These are phyloP conservation scores for Hypholoma sublateritium DNA, from an alignment of 768 basidiomycete species.

Conservation along the genomic window DNA sequence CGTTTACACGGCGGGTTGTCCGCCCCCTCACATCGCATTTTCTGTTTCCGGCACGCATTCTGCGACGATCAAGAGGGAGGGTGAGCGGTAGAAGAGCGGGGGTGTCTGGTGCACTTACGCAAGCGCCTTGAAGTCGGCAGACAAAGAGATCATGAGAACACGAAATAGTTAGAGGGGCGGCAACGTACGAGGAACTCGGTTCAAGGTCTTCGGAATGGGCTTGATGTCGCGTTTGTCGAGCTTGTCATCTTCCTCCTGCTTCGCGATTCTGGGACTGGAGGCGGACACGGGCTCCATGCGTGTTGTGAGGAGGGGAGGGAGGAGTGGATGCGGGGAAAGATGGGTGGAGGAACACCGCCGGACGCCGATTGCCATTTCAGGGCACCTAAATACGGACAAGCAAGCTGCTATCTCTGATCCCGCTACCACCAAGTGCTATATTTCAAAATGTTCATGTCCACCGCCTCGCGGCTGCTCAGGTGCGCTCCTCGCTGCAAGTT, in stretches of 20 bases:
- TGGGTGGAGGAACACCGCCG: slow-evolving; percentile 20
- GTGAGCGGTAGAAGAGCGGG: slow-evolving; percentile 10
- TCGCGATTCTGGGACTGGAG: slow-evolving; percentile 43
- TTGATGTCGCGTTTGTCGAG: slow-evolving; percentile 67
- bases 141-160: slow-evolving; percentile 13
- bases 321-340: slow-evolving; percentile 34
- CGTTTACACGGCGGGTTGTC: slow-evolving; percentile 97
- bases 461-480: slow-evolving; percentile 52
- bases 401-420: slow-evolving; percentile 12
- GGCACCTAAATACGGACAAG: slow-evolving; percentile 21
- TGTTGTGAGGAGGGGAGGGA: slow-evolving; percentile 20
- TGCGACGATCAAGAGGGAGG: slow-evolving; percentile 31
- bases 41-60: slow-evolving; percentile 96
- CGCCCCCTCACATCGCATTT: slow-evolving; percentile 96
- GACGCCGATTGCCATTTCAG: slow-evolving; percentile 12
- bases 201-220: slow-evolving; percentile 74
- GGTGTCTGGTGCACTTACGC: slow-evolving; percentile 47
- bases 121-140: slow-evolving; percentile 58
- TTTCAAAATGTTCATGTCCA: slow-evolving; percentile 45
- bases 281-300: slow-evolving; percentile 37
- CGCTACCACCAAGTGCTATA: neutral
- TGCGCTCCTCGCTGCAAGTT: neutral
- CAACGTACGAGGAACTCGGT: slow-evolving; percentile 82
- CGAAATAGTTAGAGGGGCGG: slow-evolving; percentile 14
- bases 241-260: slow-evolving; percentile 61